Percentiles rank a stretch among this genome's conserved stretches.
Evolutionary conservation across 2,329 filamentous ascomycete genomes (phyloP).

Genomic region (Aspergillus chevalieri): DNA sequence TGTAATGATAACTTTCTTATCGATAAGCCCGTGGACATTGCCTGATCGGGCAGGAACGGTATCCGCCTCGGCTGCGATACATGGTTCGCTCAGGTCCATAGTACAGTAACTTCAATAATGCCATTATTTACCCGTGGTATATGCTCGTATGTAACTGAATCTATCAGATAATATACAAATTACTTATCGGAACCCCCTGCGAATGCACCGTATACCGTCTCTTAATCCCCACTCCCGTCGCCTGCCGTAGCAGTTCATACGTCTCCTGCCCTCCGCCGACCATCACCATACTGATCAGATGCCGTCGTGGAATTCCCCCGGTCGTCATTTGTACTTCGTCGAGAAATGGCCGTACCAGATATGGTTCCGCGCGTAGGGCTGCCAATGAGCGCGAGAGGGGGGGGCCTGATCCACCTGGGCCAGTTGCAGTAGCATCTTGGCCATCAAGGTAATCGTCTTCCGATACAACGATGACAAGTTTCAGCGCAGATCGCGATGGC

Average conservation of each 20-base stretch:
- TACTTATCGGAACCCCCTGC: conserved; percentile 70
- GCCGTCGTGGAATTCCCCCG: conserved; percentile 60
- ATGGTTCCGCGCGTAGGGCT: conserved; percentile 30
- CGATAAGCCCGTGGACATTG: neutral
- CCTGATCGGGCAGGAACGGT: neutral
- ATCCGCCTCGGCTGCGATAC: neutral
- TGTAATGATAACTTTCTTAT: neutral
- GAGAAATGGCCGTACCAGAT: conserved; percentile 61
- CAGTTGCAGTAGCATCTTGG: conserved; percentile 16
- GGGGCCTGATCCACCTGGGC: conserved; percentile 13
- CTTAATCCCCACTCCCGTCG: conserved; percentile 66
- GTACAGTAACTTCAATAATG: no score
- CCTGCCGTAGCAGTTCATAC: conserved; percentile 57
- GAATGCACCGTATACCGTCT: conserved; percentile 75
- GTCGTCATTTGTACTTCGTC: conserved; percentile 68
- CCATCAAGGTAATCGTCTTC: conserved; percentile 47
- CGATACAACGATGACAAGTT: conserved; percentile 74
- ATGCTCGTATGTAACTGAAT: neutral
- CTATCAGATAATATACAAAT: conserved; percentile 61
- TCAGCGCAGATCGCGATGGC: conserved; percentile 56
- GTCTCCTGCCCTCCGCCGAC: conserved; percentile 64
- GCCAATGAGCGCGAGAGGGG: conserved; percentile 29
- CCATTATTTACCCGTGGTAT: neutral
- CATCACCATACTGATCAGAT: conserved; percentile 78
- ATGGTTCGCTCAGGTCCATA: no score